Conservation (phyloP, 1,284 basidiomycete species). For the Rhodotorula sp. region DNA sequence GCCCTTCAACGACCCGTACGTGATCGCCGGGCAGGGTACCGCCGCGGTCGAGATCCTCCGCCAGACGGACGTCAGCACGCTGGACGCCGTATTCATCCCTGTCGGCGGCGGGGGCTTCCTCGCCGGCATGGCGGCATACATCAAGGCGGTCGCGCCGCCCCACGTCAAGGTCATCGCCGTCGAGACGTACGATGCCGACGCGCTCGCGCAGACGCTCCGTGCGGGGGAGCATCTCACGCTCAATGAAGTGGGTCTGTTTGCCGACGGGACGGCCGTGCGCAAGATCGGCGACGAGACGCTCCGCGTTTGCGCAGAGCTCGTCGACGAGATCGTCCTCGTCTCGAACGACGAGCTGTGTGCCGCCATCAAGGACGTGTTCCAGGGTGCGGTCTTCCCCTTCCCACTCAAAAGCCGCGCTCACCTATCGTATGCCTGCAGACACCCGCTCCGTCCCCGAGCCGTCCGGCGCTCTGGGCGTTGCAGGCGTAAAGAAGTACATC, state of each 20-base stretch:
- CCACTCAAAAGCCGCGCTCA: neutral
- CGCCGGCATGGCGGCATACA: slow-evolving; percentile 85
- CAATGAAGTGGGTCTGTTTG: slow-evolving; percentile 91
- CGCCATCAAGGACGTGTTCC: slow-evolving; percentile 98
- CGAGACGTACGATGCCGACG: slow-evolving; percentile 95
- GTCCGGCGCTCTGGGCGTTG: slow-evolving; percentile 90
- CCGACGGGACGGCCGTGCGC: slow-evolving; percentile 98
- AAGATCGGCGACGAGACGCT: slow-evolving; percentile 94
- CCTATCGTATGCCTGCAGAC: slow-evolving; percentile 59
- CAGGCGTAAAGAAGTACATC: slow-evolving; percentile 89
- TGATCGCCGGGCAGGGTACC: slow-evolving; percentile 97
- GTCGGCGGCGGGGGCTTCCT: slow-evolving; percentile 93
- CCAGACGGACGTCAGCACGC: slow-evolving; percentile 70
- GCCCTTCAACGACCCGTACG: slow-evolving; percentile 94
- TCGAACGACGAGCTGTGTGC: slow-evolving; percentile 98
- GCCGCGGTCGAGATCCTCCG: slow-evolving; percentile 92
- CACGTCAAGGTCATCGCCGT: slow-evolving; percentile 81
- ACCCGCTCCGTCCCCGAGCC: slow-evolving; percentile 94
- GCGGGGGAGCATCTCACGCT: slow-evolving; percentile 79
- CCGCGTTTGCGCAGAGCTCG: slow-evolving; percentile 78
- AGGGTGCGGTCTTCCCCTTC: slow-evolving; percentile 64
- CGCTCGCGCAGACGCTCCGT: slow-evolving; percentile 78
- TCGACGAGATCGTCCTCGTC: slow-evolving; percentile 84
- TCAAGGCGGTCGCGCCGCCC: slow-evolving; percentile 89
- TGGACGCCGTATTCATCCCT: slow-evolving; percentile 86